A percentile compares a stretch with the other conserved stretches of the same genome.
Conservation (phyloP, 495 filamentous ascomycete species). For the Aspergillus bertholletiae region DNA sequence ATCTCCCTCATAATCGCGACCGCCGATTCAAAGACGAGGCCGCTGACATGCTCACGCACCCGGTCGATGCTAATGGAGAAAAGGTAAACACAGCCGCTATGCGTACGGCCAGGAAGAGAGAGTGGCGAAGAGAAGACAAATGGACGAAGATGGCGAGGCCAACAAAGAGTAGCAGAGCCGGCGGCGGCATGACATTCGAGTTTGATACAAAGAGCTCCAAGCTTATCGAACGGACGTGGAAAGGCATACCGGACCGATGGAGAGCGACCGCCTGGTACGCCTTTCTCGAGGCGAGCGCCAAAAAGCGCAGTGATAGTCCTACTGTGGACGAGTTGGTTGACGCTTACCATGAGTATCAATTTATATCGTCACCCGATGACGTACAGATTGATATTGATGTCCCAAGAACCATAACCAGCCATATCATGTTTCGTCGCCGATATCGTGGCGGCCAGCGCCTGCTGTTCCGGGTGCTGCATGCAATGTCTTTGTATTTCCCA, state of each 20-base stretch:
- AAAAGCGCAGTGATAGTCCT: conserved; percentile 52
- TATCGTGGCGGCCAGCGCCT: conserved; percentile 91
- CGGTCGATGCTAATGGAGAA: conserved; percentile 60
- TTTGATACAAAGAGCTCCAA: conserved; percentile 85
- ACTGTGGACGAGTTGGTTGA: conserved; percentile 69
- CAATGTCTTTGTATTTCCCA: conserved; percentile 86
- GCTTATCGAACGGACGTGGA: conserved; percentile 89
- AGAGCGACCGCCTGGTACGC: conserved; percentile 90
- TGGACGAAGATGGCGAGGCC: conserved; percentile 95
- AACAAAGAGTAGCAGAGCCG: conserved; percentile 48
- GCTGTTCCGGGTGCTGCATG: conserved; percentile 89
- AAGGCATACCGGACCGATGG: conserved; percentile 97
- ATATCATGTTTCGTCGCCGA: conserved; percentile 94
- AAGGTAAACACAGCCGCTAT: conserved; percentile 47
- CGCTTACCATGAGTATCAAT: conserved; percentile 65
- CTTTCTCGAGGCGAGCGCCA: conserved; percentile 84
- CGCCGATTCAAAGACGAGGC: conserved; percentile 79
- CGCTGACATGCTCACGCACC: conserved; percentile 81
- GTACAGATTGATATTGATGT: conserved; percentile 98
- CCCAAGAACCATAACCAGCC: conserved; percentile 87
- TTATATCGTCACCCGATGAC: conserved; percentile 78
- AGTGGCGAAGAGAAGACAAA: conserved; percentile 83
- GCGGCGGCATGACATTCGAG: conserved; percentile 84
- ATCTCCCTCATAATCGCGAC: conserved; percentile 71
- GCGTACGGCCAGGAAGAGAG: conserved; percentile 68